Evolutionary conservation across 495 filamentous ascomycete species (phyloP).

Genomic region (Podospora fimiseda): DNA sequence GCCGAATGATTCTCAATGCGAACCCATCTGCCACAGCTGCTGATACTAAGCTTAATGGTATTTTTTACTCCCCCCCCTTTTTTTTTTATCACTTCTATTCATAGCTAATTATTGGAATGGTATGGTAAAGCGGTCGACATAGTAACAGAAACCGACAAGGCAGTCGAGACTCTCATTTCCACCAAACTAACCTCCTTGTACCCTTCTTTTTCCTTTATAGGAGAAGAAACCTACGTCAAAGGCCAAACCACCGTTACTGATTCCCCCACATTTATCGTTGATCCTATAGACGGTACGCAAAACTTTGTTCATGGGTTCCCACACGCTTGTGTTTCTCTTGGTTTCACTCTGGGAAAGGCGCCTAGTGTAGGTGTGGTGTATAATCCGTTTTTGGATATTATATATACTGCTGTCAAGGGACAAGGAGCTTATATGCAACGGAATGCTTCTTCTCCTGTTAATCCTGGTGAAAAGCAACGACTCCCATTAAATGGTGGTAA

Average conservation of each 20-base stretch:
- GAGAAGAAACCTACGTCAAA: slow-evolving; percentile 78
- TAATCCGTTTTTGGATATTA: slow-evolving; percentile 64
- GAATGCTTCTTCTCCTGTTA: slow-evolving; percentile 26
- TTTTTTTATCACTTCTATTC: slow-evolving; percentile 12
- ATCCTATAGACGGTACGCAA: slow-evolving; percentile 85
- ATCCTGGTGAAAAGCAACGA: slow-evolving; percentile 16
- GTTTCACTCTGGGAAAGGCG: slow-evolving; percentile 55
- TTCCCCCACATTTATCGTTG: slow-evolving; percentile 76
- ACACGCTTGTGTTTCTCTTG: slow-evolving; percentile 74
- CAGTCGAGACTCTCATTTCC: slow-evolving; percentile 70
- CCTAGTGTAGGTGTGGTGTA: slow-evolving; percentile 78
- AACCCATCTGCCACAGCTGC: slow-evolving; percentile 56
- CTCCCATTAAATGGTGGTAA: slow-evolving; percentile 53
- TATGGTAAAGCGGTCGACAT: slow-evolving; percentile 60
- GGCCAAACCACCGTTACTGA: slow-evolving; percentile 53
- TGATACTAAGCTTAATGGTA: slow-evolving; percentile 83
- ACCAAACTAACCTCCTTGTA: slow-evolving; percentile 55
- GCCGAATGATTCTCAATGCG: slow-evolving; percentile 72
- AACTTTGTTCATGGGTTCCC: slow-evolving; percentile 86
- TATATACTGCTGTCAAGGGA: slow-evolving; percentile 67
- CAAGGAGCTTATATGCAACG: slow-evolving; percentile 56
- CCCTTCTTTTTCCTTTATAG: slow-evolving; percentile 67
- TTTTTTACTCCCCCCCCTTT: not conserved
- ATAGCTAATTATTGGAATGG: not conserved
- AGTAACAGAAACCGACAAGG: slow-evolving; percentile 81